phyloP scores from a whole-genome alignment of 805 yeast genomes.

The Pichia gijzeniarum region DNA sequence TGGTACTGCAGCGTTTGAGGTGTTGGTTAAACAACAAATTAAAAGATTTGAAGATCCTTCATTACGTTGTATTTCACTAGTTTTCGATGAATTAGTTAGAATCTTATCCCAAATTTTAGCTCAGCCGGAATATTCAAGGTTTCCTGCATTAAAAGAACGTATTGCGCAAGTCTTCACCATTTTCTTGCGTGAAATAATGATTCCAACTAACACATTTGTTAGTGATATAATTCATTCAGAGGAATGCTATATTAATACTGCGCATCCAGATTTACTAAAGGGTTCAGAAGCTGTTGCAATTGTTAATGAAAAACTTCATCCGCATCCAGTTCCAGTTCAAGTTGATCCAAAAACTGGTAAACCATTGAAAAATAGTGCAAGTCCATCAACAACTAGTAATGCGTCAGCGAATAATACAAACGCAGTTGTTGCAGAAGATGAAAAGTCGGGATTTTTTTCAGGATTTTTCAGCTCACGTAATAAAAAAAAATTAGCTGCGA shows the following conservation, averaged over 20 bases:
- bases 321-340: slow-evolving; percentile 55
- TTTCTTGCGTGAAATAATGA: slow-evolving; percentile 67
- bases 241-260: slow-evolving; percentile 93
- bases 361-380: slow-evolving; percentile 32
- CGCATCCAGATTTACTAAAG: slow-evolving; percentile 92
- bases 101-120: slow-evolving; percentile 78
- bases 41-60: slow-evolving; percentile 93
- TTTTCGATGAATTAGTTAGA: slow-evolving; percentile 91
- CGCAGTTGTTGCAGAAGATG: slow-evolving; percentile 33
- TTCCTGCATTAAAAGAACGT: slow-evolving; percentile 86
- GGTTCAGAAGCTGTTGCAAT: slow-evolving; percentile 94
- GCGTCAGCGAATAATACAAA: slow-evolving; percentile 33
- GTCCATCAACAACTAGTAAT: not conserved
- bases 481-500: slow-evolving; percentile 86
- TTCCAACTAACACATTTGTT: slow-evolving; percentile 84
- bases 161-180: slow-evolving; percentile 73
- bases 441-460: slow-evolving; percentile 78
- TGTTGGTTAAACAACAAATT: slow-evolving; percentile 88
- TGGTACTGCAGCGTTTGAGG: slow-evolving; percentile 96
- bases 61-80: slow-evolving; percentile 77
- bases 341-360: slow-evolving; percentile 90
- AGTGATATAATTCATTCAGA: slow-evolving; percentile 78
- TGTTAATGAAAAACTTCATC: slow-evolving; percentile 82
- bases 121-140: slow-evolving; percentile 78
- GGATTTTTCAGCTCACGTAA: slow-evolving; percentile 90